phyloP scores from a whole-genome alignment of 805 yeast species.

The Kodamaea leandrae region DNA sequence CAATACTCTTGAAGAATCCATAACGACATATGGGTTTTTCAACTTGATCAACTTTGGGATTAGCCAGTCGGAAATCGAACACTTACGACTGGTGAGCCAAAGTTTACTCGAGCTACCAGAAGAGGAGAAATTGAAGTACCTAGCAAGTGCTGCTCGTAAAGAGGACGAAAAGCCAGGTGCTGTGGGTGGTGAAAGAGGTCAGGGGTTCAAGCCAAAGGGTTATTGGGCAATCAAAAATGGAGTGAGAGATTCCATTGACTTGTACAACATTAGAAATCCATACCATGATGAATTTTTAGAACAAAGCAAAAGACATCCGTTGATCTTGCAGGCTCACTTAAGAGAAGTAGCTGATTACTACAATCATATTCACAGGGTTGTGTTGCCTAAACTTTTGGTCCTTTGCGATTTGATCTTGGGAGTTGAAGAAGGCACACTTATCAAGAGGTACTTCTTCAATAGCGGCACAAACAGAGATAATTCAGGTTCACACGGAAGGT shows the following conservation, averaged over 20 bases:
- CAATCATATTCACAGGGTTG: slow-evolving; percentile 7
- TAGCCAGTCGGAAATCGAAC: slow-evolving; percentile 17
- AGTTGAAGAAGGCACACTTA: slow-evolving; percentile 32
- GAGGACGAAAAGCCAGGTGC: slow-evolving; percentile 19
- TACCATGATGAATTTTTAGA: slow-evolving; percentile 7
- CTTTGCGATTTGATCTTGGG: slow-evolving; percentile 65
- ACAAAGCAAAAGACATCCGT: slow-evolving; percentile 9
- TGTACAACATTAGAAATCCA: slow-evolving; percentile 9
- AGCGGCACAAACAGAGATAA: slow-evolving; percentile 15
- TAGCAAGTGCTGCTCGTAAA: slow-evolving; percentile 30
- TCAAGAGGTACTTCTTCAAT: slow-evolving; percentile 5
- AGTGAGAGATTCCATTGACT: slow-evolving; percentile 10
- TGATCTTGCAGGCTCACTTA: slow-evolving; percentile 9
- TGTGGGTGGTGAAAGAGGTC: slow-evolving; percentile 13
- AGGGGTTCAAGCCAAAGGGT: slow-evolving; percentile 12
- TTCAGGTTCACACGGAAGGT: slow-evolving; percentile 25
- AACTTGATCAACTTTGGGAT: slow-evolving; percentile 21
- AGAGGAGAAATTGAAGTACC: slow-evolving; percentile 21
- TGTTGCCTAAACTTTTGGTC: slow-evolving; percentile 9
- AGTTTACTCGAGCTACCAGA: slow-evolving; percentile 26
- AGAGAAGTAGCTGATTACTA: slow-evolving; percentile 10
- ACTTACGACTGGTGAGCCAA: slow-evolving; percentile 24
- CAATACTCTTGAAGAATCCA: slow-evolving; percentile 4
- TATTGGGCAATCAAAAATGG: slow-evolving; percentile 14
- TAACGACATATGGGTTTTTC: slow-evolving; percentile 12